Base-by-base conservation (phyloP, 2,329 filamentous ascomycete species). In the Ophiocordyceps australis region DNA sequence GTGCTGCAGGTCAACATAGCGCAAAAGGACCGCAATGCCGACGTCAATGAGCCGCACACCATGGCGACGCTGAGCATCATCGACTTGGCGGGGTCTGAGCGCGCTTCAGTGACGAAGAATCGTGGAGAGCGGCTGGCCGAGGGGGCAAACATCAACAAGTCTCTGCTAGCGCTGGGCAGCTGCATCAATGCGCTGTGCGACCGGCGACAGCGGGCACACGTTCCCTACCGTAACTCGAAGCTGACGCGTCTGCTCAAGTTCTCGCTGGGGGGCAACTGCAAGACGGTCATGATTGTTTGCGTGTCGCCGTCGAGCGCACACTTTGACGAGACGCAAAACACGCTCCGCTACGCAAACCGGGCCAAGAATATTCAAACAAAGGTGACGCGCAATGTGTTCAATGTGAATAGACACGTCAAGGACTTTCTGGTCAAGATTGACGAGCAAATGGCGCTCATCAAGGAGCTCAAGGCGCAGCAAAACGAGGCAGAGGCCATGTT, bases 301-400 rank as follows among this genome's bases (percentile, higher is more conserved):
- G 81, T 98, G 28, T 94, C 85, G 38, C 89, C 89, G 2, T 94
- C 83, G 1, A 95, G 89, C 42, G 78, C 80, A 5, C 89, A 98
- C 52, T 98, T 89, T 40, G 89, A 98, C 49, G 89, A 98, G 54
- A 94, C 86, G 0, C 89, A 98, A 42, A 98, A 98, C 50, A 98
- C 89, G 0, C 62, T 98, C 12, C 79, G 91, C 40, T 98, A 98
- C 43, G 89, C 89, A 25, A 95, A 98, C 50, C 69, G 89, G 38
- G 89, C 89, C 31, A 98, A 98, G 67, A 98, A 98, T 43, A 98
- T 98, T 45, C 91, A 95, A 56, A 98, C 89, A 31, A 98, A 98
- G 62, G 83, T 94, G 30, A 94, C 89, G n/a, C 74, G 85, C 42
- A 98, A 98, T 45, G 85, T 95, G 14, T 98, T 91, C 57, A 98